Evolutionary conservation across 2,329 filamentous ascomycete species (phyloP).

Genomic region (Stemphylium lycopersici): DNA sequence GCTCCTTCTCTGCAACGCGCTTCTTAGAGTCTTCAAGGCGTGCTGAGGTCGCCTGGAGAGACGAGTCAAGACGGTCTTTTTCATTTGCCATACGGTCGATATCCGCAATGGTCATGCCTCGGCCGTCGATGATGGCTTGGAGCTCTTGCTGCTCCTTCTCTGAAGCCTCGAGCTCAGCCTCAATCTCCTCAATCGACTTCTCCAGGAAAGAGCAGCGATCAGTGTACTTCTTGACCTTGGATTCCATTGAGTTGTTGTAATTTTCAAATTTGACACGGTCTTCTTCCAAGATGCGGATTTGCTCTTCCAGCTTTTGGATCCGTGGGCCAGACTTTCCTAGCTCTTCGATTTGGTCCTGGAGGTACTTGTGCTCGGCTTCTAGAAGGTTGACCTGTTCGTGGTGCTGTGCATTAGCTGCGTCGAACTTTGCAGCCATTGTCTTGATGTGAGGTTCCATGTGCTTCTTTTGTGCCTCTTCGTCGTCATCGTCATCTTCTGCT

Average conservation of each 20-base stretch:
- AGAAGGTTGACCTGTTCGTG: slow-evolving; percentile 81
- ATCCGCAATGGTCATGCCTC: slow-evolving; percentile 95
- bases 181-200: slow-evolving; percentile 82
- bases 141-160: slow-evolving; percentile 81
- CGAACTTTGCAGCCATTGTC: slow-evolving; percentile 86
- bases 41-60: slow-evolving; percentile 75
- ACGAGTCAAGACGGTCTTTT: slow-evolving; percentile 88
- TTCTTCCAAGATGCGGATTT: slow-evolving; percentile 92
- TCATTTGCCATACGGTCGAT: slow-evolving; percentile 99
- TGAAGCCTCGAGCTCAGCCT: slow-evolving; percentile 79
- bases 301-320: slow-evolving; percentile 81
- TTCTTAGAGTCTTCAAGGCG: slow-evolving; percentile 86
- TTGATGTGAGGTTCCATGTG: slow-evolving; percentile 83
- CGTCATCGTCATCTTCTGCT: slow-evolving; percentile 76
- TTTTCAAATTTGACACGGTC: slow-evolving; percentile 95
- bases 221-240: slow-evolving; percentile 88
- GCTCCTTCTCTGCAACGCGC: slow-evolving; percentile 82
- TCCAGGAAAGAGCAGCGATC: slow-evolving; percentile 80
- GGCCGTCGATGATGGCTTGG: slow-evolving; percentile 86
- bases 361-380: slow-evolving; percentile 80
- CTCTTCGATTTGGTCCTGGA: slow-evolving; percentile 86
- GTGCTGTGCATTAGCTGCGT: slow-evolving; percentile 82
- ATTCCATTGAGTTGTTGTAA: slow-evolving; percentile 84
- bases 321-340: slow-evolving; percentile 86
- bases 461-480: slow-evolving; percentile 72